Evolutionary conservation across 2,329 filamentous ascomycete genomes (phyloP), one percentile per base, ranked within the genome.

Genomic region (Fusarium sp.): DNA sequence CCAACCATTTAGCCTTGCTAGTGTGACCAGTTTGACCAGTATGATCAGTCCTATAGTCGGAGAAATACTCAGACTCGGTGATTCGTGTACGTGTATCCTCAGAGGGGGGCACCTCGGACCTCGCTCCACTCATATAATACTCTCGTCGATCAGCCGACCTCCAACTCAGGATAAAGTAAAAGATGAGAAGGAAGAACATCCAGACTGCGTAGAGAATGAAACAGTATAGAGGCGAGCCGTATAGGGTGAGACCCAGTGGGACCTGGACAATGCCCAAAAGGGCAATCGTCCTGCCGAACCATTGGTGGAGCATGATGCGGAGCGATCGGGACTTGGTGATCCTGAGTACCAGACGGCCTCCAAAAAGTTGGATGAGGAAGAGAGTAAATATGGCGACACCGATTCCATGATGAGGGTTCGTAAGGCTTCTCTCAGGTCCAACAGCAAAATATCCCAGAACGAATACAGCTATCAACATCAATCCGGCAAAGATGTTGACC

Each of bases 201-300:
- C 93, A 96, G 1, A 98, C 73, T 0, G 95, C 89, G 79, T 93
- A 99, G 5, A 98, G 86, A 62, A 99, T 91, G 81, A 98, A 99
- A 5, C 95, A 88, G 41, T 89, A 90, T 78, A 93, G 91, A 6
- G 97, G 96, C 33, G 95, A 98, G 7, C 97, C 97, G 79, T 98
- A 99, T 1, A 99, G 87, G 0, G 95, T 95, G 56, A 99, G 87
- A 0, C 97, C 97, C 1, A 99, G 87, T 0, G 97, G 93, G 13
- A 99, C 91, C 81, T 99, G 97, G 5, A 92, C 89, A 74, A 98
- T 92, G 1, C 94, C 97, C 5, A 99, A 86, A 20, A 98, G 83
- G 4, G 94, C 93, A 77, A 96, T 91, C 1, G 90, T 85, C 67
- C 95, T 88, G 20, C 97, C 97, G 20, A 94, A 84, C 95, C 97